Base-by-base conservation (phyloP, 2,329 filamentous ascomycete genomes). In the Zasmidium citrigriseum region DNA sequence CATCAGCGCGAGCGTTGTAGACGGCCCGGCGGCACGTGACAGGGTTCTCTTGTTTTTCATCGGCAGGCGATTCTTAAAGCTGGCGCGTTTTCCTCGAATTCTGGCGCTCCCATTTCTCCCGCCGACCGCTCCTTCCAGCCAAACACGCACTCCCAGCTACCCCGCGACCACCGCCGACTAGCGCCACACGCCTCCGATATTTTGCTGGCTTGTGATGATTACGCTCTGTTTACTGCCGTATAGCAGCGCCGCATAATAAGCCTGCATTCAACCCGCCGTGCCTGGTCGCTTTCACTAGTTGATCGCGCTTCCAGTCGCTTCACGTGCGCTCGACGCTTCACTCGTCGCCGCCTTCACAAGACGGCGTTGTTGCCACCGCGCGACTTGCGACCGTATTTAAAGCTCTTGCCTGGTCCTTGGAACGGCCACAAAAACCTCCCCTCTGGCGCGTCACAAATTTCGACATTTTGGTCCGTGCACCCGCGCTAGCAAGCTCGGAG, bases 231-330 rank as follows among this genome's bases (percentile, higher is more conserved):
- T 41, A 41, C 18, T 41, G n/a, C n/a, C n/a, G n/a, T n/a, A n/a
- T n/a, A n/a, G n/a, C n/a, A n/a, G n/a, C n/a, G n/a, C 34, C 18
- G 34, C 34, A 41, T 41, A 16, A 10, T n/a, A 41, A 7, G 18
- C 46, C n/a, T 48, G 46, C 46, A 48, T 21, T 12, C 12, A 48
- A 21, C 20, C 14, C 18, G 5, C 16, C 46, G n/a, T 21, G 46
- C 46, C 14, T n/a, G 47, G 24, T 49, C 49, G 29, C 49, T 52
- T 52, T 41, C 18, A 52, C 49, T 38, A 52, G 49, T 27, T 29
- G 49, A 52, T 41, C 49, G 49, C 49, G 49, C 25, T 27, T 52
- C 22, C 49, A 21, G 49, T 27, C 22, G 7, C 47, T 21, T 52
- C 50, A 16, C 29, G 25, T 38, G 27, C 34, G 34, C 50, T 29